These are phyloP conservation scores for Pisolithus marmoratus DNA, from an alignment of 768 basidiomycete species.

Conservation along the genomic window DNA sequence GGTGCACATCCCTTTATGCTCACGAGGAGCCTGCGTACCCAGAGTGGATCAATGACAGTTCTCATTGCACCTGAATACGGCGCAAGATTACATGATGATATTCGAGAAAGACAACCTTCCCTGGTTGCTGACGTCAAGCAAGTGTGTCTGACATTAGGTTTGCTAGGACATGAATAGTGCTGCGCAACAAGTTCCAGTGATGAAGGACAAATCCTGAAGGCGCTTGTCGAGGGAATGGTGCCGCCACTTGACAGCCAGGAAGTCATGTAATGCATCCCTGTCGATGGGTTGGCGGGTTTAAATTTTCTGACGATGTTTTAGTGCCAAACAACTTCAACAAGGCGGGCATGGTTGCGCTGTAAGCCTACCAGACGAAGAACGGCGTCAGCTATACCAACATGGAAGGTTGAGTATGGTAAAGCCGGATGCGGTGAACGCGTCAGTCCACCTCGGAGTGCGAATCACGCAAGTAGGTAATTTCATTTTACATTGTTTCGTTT, in stretches of 20 bases:
- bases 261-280: constrained; percentile 55
- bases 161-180: constrained; percentile 45
- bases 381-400: constrained; percentile 90
- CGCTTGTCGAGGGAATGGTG: constrained; percentile 97
- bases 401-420: constrained; percentile 82
- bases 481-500: too few relatives aligned
- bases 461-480: constrained; percentile 63
- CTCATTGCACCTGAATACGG: constrained; percentile 95
- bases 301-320: neutral
- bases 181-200: too few relatives aligned
- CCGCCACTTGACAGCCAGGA: constrained; percentile 85
- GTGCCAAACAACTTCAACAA: constrained; percentile 74
- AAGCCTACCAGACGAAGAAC: constrained; percentile 99
- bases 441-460: constrained; percentile 75
- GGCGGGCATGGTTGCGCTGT: constrained; percentile 93
- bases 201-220: constrained; percentile 91
- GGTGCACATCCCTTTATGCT: constrained; percentile 35
- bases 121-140: too few relatives aligned
- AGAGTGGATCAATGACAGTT: constrained; percentile 48
- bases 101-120: too few relatives aligned
- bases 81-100: constrained; percentile 94
- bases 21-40: neutral
- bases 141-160: too few relatives aligned
- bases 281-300: neutral
- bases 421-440: constrained; percentile 89